Evolutionary conservation across 148 eudicot genomes (phyloP), one percentile per base, ranked within the genome.

Genomic region (Heliamphora exappendiculata): DNA sequence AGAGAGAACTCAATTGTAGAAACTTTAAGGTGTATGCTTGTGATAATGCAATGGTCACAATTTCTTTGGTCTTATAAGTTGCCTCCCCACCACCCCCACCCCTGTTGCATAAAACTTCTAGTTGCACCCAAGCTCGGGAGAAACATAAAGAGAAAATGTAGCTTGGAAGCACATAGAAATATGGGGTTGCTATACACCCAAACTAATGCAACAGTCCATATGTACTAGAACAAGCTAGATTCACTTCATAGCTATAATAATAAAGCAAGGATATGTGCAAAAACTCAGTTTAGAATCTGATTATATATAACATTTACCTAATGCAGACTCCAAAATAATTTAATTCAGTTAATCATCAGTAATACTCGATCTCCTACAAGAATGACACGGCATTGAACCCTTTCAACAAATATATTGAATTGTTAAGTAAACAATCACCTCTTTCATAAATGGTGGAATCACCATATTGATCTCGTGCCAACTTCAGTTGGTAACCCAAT

Each of bases 381-480:
- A 5, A 70, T 70, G 39, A 47, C 16, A 29, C 5, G 39, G 26
- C 19, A 49, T 44, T 8, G 16, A 44, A 69, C 54, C 36, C 17
- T 24, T 69, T 69, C 26, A 1, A 45, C 63, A 34, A 39, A 47
- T 13, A 37, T 3, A 51, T 41, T 44, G 54, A 37, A 49, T 57
- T 34, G 26, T 72, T 9, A 44, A 55, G 63, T 6, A 12, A 22
- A 81, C 59, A 5, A 24, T 20, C n/a, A 95, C 99, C 99, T 91
- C 83, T 95, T 81, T 93, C 94, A 81, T 93, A 91, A 42, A 95
- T 93, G 58, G 84, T 78, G 51, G 97, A 91, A 83, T 95, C 99
- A 29, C 99, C 98, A 78, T 81, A 91, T 59, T 82, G 94, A 77
- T 95, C 86, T 58, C 93, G 85, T 55, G 94, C 97, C 83, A 92